Evolutionary conservation across 345 rosid genomes (phyloP).

Genomic region (Clarkia xantiana): DNA sequence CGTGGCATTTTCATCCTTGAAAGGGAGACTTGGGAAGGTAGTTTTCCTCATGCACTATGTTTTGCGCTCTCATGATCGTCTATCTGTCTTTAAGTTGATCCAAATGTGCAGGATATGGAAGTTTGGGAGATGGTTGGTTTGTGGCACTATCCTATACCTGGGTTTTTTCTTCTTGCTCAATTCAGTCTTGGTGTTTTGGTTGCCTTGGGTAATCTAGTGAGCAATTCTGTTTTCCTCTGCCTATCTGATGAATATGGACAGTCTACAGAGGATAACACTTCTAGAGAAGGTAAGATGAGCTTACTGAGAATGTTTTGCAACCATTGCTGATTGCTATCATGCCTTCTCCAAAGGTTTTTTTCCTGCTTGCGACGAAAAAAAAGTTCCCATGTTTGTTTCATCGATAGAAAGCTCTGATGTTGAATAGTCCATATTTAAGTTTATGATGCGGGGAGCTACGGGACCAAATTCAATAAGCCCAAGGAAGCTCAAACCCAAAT

Average conservation of each 20-base stretch:
- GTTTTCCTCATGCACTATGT: conserved; percentile 9
- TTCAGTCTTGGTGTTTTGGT: conserved; percentile 90
- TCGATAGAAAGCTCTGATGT: too few relatives aligned
- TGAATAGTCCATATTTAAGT: too few relatives aligned
- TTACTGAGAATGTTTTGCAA: conserved; percentile 1
- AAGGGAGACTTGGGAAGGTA: conserved; percentile 73
- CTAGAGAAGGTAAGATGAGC: conserved; percentile 48
- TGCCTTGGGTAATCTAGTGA: conserved; percentile 93
- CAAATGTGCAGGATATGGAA: conserved; percentile 66
- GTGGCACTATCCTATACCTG: conserved; percentile 98
- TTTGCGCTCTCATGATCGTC: not conserved
- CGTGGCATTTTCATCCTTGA: conserved; percentile 72
- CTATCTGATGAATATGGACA: conserved; percentile 53
- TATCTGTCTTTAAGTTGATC: not conserved
- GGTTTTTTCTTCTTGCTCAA: conserved; percentile 88
- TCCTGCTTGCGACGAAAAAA: too few relatives aligned
- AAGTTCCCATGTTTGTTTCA: too few relatives aligned
- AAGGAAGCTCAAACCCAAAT: too few relatives aligned
- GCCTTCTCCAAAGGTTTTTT: too few relatives aligned
- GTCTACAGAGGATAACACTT: conserved; percentile 36
- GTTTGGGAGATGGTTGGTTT: conserved; percentile 96
- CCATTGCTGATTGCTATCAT: too few relatives aligned
- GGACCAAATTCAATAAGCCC: too few relatives aligned
- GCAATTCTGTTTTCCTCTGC: conserved; percentile 78
- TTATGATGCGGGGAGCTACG: too few relatives aligned